Conservation (phyloP, 495 filamentous ascomycete genomes). For the Neurospora sublineolata region DNA sequence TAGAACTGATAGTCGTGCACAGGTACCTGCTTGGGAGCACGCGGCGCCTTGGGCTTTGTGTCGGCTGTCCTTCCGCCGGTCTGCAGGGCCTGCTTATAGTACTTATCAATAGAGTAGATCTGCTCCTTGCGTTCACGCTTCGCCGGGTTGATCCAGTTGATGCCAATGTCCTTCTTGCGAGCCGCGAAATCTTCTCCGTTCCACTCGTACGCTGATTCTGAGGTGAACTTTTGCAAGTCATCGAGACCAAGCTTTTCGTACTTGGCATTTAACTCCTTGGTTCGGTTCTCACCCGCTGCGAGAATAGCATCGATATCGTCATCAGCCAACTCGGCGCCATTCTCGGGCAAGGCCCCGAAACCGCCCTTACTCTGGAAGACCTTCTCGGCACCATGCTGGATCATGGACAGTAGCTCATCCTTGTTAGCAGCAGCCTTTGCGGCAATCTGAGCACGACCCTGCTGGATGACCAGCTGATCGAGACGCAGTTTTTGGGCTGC, state of each 20-base stretch:
- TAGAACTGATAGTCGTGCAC: constrained; percentile 99
- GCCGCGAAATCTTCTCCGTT: constrained; percentile 89
- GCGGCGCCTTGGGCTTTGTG: constrained; percentile 87
- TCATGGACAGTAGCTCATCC: constrained; percentile 93
- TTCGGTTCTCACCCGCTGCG: constrained; percentile 76
- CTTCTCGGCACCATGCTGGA: constrained; percentile 94
- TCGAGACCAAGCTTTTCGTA: constrained; percentile 98
- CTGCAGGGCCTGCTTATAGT: constrained; percentile 83
- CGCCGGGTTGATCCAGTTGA: constrained; percentile 96
- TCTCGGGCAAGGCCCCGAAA: constrained; percentile 43
- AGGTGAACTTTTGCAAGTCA: constrained; percentile 94
- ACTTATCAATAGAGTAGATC: constrained; percentile 96
- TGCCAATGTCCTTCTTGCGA: constrained; percentile 88
- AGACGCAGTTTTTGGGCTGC: constrained; percentile 95
- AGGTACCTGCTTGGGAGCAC: constrained; percentile 82
- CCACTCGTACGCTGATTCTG: constrained; percentile 96
- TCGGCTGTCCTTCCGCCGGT: constrained; percentile 79
- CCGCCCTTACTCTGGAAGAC: constrained; percentile 65
- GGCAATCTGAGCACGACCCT: constrained; percentile 88
- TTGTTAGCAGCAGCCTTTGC: constrained; percentile 81
- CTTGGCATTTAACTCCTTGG: constrained; percentile 76
- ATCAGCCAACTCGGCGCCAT: constrained; percentile 56
- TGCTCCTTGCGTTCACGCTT: constrained; percentile 98
- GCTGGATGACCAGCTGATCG: constrained; percentile 98
- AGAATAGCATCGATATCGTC: constrained; percentile 86